These are phyloP conservation scores for Phylloporus gajari DNA, from an alignment of 1,284 basidiomycete genomes.

Conservation along the genomic window DNA sequence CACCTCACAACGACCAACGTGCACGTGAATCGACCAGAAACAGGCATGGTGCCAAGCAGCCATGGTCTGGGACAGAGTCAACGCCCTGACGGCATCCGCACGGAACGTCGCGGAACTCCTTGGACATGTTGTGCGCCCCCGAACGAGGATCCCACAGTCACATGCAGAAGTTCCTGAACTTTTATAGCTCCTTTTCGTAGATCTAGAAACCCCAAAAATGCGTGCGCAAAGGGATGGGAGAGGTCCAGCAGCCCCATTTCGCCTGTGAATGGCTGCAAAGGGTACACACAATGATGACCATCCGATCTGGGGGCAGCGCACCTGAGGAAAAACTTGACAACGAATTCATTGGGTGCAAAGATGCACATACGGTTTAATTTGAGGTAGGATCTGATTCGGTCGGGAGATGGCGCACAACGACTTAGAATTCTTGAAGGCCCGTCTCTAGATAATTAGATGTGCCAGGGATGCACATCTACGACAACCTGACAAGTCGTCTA, in stretches of 20 bases:
- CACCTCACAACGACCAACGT: conserved; percentile 33
- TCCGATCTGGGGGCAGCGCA: conserved; percentile 49
- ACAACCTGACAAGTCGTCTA: conserved; percentile 36
- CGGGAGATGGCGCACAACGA: conserved; percentile 97
- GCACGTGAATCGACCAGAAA: conserved; percentile 96
- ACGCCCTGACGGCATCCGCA: conserved; percentile 94
- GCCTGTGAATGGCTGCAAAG: conserved; percentile 88
- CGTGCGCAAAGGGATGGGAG: conserved; percentile 19
- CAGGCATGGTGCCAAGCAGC: conserved; percentile 98
- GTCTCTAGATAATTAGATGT: conserved; percentile 48
- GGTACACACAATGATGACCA: conserved; percentile 89
- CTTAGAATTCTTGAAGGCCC: conserved; percentile 86
- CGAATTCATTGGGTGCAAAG: conserved; percentile 97
- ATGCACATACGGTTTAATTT: conserved; percentile 99
- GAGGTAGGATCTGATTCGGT: conserved; percentile 93
- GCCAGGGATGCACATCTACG: conserved; percentile 39
- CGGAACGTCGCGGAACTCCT: conserved; percentile 98
- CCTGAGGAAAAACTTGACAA: conserved; percentile 99
- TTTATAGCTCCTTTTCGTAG: conserved; percentile 95
- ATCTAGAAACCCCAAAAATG: conserved; percentile 67
- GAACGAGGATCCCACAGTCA: conserved; percentile 99
- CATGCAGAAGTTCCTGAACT: conserved; percentile 99
- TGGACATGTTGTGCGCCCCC: conserved; percentile 98
- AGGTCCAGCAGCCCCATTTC: conserved; percentile 70
- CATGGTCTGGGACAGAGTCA: conserved; percentile 99